Conservation (phyloP, 164 flowering plant genomes). For the Stephania cephalantha region DNA sequence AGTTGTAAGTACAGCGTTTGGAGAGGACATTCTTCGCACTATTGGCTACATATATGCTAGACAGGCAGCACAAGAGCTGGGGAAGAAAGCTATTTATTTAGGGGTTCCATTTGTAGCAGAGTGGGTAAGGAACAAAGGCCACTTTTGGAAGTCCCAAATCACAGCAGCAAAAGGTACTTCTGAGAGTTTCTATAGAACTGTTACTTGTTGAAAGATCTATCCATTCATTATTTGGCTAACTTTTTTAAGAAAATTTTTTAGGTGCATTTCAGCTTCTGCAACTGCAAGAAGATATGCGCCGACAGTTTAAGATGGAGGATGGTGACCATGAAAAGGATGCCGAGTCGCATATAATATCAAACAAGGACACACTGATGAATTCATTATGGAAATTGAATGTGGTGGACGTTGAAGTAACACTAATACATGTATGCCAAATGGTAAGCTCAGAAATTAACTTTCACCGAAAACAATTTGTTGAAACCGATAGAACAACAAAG, state of each 20-base stretch:
- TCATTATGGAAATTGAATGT: slow-evolving; percentile 92
- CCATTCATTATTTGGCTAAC: background rate
- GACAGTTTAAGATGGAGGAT: slow-evolving; percentile 52
- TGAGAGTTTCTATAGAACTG: background rate
- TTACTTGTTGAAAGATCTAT: background rate
- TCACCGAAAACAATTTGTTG: background rate
- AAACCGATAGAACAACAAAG: background rate
- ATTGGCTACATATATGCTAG: slow-evolving; percentile 83
- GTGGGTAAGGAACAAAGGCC: slow-evolving; percentile 92
- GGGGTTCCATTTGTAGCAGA: slow-evolving; percentile 92
- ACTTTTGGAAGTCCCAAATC: slow-evolving; percentile 80
- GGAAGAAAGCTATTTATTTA: slow-evolving; percentile 76
- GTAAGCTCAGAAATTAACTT: slow-evolving; percentile 29
- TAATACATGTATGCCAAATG: slow-evolving; percentile 88
- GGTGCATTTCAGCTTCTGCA: slow-evolving; percentile 91
- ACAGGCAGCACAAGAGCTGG: slow-evolving; percentile 88
- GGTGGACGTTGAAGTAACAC: slow-evolving; percentile 87
- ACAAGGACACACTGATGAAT: slow-evolving; percentile 66
- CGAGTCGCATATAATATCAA: slow-evolving; percentile 55
- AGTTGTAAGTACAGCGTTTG: slow-evolving; percentile 52
- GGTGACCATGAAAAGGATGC: slow-evolving; percentile 43
- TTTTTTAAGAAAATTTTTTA: slow-evolving; percentile 20
- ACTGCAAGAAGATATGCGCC: slow-evolving; percentile 64
- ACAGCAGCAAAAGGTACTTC: slow-evolving; percentile 85
- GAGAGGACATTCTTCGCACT: slow-evolving; percentile 62